phyloP scores from a whole-genome alignment of 345 rosid species.

The Euphorbia peplus region DNA sequence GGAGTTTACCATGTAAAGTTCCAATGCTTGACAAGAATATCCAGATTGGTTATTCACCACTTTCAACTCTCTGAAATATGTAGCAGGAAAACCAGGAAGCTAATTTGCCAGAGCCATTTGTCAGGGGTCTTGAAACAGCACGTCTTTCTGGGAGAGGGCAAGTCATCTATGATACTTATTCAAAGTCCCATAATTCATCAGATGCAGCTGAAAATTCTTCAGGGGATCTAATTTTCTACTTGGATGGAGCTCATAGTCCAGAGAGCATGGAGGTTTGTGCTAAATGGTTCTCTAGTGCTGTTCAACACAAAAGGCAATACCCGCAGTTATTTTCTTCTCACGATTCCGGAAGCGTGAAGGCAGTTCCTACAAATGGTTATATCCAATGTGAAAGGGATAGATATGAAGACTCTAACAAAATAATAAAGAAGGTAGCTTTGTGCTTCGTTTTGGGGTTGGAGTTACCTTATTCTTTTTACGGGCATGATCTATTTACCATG shows the following conservation, averaged over 20 bases:
- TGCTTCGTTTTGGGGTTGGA: constrained; percentile 1
- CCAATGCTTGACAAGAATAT: background rate
- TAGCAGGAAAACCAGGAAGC: constrained; percentile 38
- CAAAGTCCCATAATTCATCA: constrained; percentile 32
- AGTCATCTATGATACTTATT: constrained; percentile 52
- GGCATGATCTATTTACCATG: background rate
- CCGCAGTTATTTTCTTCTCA: constrained; percentile 23
- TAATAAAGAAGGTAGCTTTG: constrained; percentile 57
- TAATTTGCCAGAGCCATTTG: constrained; percentile 55
- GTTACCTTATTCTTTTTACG: background rate
- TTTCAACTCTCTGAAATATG: constrained; percentile 15
- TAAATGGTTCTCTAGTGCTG: constrained; percentile 69
- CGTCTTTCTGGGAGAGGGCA: constrained; percentile 81
- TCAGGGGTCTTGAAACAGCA: constrained; percentile 80
- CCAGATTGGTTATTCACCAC: background rate
- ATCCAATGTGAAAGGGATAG: constrained; percentile 22
- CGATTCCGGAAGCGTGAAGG: constrained; percentile 22
- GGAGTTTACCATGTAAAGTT: constrained; percentile 5
- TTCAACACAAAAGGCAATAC: constrained; percentile 32
- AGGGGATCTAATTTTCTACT: constrained; percentile 70
- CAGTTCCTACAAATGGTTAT: constrained; percentile 38
- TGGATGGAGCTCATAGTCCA: constrained; percentile 99
- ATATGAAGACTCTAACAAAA: constrained; percentile 29
- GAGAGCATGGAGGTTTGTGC: constrained; percentile 96
- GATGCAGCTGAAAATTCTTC: constrained; percentile 27